Evolutionary conservation across 305 asterid species (phyloP).

Genomic region (Fraxinus platypoda): DNA sequence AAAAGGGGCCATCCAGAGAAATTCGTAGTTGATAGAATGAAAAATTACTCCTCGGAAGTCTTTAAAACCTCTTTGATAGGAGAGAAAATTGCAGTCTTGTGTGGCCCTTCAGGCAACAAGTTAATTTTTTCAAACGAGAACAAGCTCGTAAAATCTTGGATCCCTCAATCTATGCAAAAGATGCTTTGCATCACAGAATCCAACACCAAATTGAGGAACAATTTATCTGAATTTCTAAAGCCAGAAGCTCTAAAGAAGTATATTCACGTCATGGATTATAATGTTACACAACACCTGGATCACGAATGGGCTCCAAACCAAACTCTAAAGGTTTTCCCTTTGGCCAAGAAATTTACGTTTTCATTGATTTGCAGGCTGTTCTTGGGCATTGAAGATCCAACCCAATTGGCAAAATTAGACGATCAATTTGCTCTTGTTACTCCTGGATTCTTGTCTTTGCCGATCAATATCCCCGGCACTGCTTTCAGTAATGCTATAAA

Average conservation of each 20-base stretch:
- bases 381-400: not conserved
- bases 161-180: not conserved
- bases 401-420: not conserved
- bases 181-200: not conserved
- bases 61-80: conserved; percentile 8
- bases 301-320: not conserved
- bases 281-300: not conserved
- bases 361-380: not conserved
- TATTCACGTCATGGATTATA: not conserved
- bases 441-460: not conserved
- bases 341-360: not conserved
- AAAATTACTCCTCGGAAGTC: not conserved
- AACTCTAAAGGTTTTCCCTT: not conserved
- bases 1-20: too few relatives aligned
- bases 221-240: not conserved
- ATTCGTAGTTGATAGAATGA: too few relatives aligned
- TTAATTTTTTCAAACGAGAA: not conserved
- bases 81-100: not conserved
- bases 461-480: not conserved
- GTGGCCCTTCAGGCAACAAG: conserved; percentile 16
- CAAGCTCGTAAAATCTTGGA: not conserved
- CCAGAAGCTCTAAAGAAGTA: not conserved
- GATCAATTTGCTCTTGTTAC: not conserved
- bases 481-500: not conserved
- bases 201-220: not conserved